Evolutionary conservation across 2,329 filamentous ascomycete genomes (phyloP), one percentile per base, ranked within the genome.

Genomic region (Xylaria digitata): DNA sequence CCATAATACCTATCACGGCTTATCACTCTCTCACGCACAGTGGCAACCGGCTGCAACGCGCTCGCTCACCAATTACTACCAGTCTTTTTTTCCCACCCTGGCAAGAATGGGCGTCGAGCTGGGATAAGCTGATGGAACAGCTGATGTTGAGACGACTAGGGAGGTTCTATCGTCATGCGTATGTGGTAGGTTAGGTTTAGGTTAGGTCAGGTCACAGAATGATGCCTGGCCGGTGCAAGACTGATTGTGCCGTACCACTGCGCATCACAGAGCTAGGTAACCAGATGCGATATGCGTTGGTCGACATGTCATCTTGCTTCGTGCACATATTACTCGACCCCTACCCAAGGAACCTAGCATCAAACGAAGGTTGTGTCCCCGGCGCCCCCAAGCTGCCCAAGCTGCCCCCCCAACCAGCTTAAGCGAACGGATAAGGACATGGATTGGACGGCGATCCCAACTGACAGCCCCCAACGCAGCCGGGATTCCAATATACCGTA

Each of bases 91-190:
- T 43, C 23, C 54, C 57, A 40, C 57, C 52, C 46, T 53, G 53
- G 56, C 53, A 34, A 52, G 40, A 58, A 61, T 40, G 57, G 26
- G 61, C 61, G 61, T 61, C 46, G 55, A 57, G 59, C 55, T 66
- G 56, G 55, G 60, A 50, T 57, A 45, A 64, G 67, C 67, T 69
- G 64, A 64, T 43, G 64, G 48, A 54, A 61, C 52, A 66, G 67
- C 63, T 67, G 63, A 69, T 46, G 21, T 34, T 43, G 37, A 61
- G 58, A 66, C 42, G 57, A 43, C 46, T 2, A 21, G 59, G 60
- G 42, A 30, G n/a, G 17, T 50, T 57, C 45, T 30, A 49, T 55
- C 57, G 52, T 61, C 63, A 61, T 57, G 57, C 52, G 54, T 6
- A 26, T 42, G 55, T 58, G 55, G 40, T n/a, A 52, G 48, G 40